Percentiles rank a stretch among this genome's conserved stretches.
Conservation (phyloP, 78 protist genomes). For the Tieghemostelium lacteum region DNA sequence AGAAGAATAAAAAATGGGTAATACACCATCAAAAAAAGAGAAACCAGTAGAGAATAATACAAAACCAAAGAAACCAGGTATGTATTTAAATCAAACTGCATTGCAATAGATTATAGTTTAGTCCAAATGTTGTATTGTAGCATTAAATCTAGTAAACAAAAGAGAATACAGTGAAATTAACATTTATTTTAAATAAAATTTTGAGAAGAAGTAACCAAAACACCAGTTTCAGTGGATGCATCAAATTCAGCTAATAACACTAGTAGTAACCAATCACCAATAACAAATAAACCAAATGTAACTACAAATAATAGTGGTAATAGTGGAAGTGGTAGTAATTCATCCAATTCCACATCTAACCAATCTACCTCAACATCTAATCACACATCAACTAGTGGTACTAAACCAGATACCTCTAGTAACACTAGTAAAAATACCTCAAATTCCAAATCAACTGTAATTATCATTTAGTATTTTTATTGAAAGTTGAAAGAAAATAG, state of each 20-base stretch:
- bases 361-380: no score
- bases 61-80: not conserved
- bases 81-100: no score
- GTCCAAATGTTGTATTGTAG: no score
- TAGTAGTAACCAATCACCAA: no score
- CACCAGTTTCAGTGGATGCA: not conserved
- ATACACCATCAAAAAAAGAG: constrained; percentile 16
- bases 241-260: not conserved
- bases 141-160: not conserved
- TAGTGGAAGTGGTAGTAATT: no score
- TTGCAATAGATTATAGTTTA: not conserved
- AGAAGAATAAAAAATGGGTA: constrained; percentile 30
- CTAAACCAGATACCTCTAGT: not conserved
- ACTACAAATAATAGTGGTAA: no score
- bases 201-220: no score
- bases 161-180: not conserved
- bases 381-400: no score
- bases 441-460: not conserved
- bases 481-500: not conserved
- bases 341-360: no score
- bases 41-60: not conserved
- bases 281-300: no score
- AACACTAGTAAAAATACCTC: not conserved
- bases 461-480: not conserved
- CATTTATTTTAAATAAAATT: no score